Evolutionary conservation across 1,284 basidiomycete species (phyloP), one percentile per base, ranked within the genome.

Genomic region (Ceratobasidium sp.): DNA sequence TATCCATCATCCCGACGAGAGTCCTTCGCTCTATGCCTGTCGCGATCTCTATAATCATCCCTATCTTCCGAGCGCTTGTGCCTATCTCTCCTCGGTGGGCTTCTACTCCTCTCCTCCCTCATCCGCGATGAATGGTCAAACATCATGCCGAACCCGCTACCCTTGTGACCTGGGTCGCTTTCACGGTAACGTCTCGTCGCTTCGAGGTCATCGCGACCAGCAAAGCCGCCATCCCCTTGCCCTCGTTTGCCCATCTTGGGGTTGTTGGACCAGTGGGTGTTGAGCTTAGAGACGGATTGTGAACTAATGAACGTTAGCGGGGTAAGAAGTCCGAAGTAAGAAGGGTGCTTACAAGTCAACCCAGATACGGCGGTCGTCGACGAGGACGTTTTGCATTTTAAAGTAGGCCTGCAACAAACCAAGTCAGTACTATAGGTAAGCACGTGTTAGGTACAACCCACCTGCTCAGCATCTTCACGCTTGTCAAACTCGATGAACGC

Each of bases 321-420:
- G 43, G 31, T 57, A 49, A 35, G 45, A 1, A 10, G 13, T 8
- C 47, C 53, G 29, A 22, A 7, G 35, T 13, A 54, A n/a, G 17
- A 20, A 45, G 12, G 62, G 0, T 56, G 29, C 87, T 73, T 73
- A 91, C 89, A 98, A 98, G 80, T 98, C 96, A 72, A 99, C 96
- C 92, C 96, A 98, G 77, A 99, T 99, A 22, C 97, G 87, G 17
- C 96, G 86, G 79, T 99, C 97, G 77, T 99, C 96, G n/a, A 99
- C 92, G 7, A 99, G 82, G 0, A 99, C 96, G 76, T 98, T 98
- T 78, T 99, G 96, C 96, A 99, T 99, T 79, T 98, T 99, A 82
- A 98, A 96, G 79, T 99, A 99, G 15, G 94, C 96, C 89, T 94
- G 72, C 7, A 65, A 47, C 8, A 38, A 25, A 15, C n/a, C n/a